A percentile compares a stretch with the other conserved stretches of the same genome.
phyloP scores from a whole-genome alignment of 1,284 basidiomycete genomes.

The Ganoderma boninense region DNA sequence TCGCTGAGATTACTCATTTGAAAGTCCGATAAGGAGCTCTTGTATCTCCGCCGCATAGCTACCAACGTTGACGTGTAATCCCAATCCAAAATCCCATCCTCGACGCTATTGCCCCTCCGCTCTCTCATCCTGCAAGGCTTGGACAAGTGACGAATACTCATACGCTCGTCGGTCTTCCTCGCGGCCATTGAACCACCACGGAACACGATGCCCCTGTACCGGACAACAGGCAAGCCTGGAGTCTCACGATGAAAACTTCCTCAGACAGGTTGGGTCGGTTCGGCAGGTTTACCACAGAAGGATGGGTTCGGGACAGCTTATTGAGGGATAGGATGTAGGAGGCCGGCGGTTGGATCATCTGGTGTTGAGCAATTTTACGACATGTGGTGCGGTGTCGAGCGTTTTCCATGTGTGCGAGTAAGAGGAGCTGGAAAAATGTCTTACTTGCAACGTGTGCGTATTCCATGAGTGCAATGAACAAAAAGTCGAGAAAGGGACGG shows the following conservation, averaged over 20 bases:
- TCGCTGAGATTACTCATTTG: slow-evolving; percentile 2
- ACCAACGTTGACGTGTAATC: slow-evolving; percentile 6
- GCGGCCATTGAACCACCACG: background rate
- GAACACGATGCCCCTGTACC: background rate
- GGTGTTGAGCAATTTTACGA: slow-evolving; percentile 15
- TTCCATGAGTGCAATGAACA: slow-evolving; percentile 24
- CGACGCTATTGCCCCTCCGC: slow-evolving; percentile 19
- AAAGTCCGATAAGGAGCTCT: slow-evolving; percentile 20
- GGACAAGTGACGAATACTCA: slow-evolving; percentile 12
- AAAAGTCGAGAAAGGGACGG: slow-evolving; percentile 16
- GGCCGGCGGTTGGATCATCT: slow-evolving; percentile 12
- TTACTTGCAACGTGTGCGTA: slow-evolving; percentile 24
- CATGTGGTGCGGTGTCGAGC: slow-evolving; percentile 13
- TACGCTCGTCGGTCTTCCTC: slow-evolving; percentile 6
- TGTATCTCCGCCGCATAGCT: slow-evolving; percentile 14
- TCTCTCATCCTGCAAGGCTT: slow-evolving; percentile 12
- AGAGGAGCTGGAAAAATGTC: slow-evolving; percentile 22
- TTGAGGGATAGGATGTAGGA: background rate
- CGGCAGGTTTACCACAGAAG: background rate
- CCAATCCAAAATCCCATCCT: slow-evolving; percentile 14
- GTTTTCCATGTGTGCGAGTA: slow-evolving; percentile 15
- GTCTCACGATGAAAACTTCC: background rate
- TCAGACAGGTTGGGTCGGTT: background rate
- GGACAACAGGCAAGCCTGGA: slow-evolving; percentile 1
- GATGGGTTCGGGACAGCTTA: background rate